A percentile compares a stretch with the other conserved stretches of the same genome.
Conservation (phyloP, 2,329 filamentous ascomycete species). For the Emmonsiellopsis sp. region DNA sequence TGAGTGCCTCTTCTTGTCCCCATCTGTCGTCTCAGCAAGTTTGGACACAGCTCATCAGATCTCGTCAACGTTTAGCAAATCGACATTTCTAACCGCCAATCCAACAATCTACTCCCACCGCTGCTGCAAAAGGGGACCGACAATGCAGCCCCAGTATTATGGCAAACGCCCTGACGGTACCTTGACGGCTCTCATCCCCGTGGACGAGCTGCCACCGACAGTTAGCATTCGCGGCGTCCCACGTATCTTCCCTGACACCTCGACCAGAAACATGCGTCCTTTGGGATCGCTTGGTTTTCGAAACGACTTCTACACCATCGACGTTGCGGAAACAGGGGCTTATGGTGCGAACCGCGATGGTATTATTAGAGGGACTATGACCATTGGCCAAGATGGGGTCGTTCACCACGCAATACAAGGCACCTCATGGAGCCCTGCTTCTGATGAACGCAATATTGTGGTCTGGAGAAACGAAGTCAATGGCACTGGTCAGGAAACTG, state of each 20-base stretch:
- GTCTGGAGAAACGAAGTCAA: not conserved
- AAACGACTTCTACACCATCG: conserved; percentile 27
- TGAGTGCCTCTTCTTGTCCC: not conserved
- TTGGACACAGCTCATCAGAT: too few species aligned
- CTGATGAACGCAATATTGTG: not conserved
- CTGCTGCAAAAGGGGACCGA: not conserved
- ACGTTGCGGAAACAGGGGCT: conserved; percentile 11
- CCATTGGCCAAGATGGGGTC: not conserved
- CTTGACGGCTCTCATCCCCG: conserved; percentile 34
- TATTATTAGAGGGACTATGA: not conserved
- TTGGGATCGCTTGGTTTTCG: conserved; percentile 27
- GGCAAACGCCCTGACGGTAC: conserved; percentile 32
- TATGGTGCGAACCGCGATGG: not conserved
- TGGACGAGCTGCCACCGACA: conserved; percentile 36
- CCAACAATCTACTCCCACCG: not conserved
- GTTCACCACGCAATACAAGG: not conserved
- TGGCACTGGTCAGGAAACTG: not conserved
- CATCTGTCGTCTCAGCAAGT: not conserved
- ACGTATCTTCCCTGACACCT: conserved; percentile 24
- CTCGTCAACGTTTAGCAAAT: too few species aligned
- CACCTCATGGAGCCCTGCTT: not conserved
- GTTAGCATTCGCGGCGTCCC: conserved; percentile 30
- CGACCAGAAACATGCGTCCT: conserved; percentile 34
- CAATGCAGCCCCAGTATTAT: conserved; percentile 33
- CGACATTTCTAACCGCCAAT: not conserved